phyloP scores from a whole-genome alignment of 441 rosid genomes.

The Bruguiera hainesii region DNA sequence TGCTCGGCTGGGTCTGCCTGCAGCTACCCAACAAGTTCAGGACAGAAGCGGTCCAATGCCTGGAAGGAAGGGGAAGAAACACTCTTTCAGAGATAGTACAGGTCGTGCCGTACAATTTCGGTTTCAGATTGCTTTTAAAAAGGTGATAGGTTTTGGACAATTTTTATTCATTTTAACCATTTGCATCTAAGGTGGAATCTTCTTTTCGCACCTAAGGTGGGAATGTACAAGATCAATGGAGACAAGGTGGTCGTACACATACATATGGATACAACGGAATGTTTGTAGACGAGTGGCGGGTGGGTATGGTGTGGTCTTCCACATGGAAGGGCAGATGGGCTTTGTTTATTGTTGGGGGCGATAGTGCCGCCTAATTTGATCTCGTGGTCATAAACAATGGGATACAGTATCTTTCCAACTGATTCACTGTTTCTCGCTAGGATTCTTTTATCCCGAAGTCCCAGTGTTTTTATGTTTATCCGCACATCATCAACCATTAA shows the following conservation, averaged over 20 bases:
- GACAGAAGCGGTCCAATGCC: constrained; percentile 51
- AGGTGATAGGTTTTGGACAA: constrained; percentile 29
- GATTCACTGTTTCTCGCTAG: no score
- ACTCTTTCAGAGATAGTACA: constrained; percentile 51
- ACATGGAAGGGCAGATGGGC: not conserved
- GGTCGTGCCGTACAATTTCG: constrained; percentile 78
- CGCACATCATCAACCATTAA: no score
- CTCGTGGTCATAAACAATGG: no score
- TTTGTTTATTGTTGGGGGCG: constrained; percentile 7
- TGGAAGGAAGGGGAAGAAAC: constrained; percentile 39
- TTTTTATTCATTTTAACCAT: not conserved
- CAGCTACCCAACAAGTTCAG: constrained; percentile 60
- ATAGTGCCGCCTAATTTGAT: constrained; percentile 1
- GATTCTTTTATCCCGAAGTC: no score
- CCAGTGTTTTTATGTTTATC: no score
- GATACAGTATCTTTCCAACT: no score
- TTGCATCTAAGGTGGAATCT: not conserved
- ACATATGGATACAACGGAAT: not conserved
- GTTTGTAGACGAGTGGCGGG: not conserved
- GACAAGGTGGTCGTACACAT: constrained; percentile 15
- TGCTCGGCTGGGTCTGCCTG: constrained; percentile 77
- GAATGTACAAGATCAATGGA: not conserved
- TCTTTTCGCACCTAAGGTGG: not conserved
- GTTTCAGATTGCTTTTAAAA: constrained; percentile 60
- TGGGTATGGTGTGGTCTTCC: not conserved